Conservation (phyloP, 345 rosid genomes). For the Syzygium oleosum region DNA sequence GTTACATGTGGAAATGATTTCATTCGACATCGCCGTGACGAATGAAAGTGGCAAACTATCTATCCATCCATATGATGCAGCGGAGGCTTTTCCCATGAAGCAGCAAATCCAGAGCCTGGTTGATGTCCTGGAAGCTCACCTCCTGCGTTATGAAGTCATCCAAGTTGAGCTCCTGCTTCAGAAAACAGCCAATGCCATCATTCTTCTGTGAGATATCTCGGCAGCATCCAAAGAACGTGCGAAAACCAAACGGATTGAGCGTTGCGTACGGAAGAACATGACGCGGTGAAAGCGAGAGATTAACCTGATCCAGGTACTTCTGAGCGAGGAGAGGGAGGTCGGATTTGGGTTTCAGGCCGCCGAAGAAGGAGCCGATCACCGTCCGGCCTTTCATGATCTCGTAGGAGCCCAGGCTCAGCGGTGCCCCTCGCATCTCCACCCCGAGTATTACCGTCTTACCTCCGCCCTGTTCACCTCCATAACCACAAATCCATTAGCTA, state of each 20-base stretch:
- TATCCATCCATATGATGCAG: constrained; percentile 52
- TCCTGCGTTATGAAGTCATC: constrained; percentile 39
- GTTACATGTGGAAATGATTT: background rate
- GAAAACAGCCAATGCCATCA: background rate
- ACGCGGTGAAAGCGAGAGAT: background rate
- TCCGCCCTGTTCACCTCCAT: constrained; percentile 30
- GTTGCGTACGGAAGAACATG: background rate
- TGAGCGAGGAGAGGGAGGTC: constrained; percentile 40
- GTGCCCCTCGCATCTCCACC: constrained; percentile 20
- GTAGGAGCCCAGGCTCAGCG: constrained; percentile 17
- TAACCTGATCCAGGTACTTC: constrained; percentile 23
- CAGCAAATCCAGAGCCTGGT: constrained; percentile 50
- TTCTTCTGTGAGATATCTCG: background rate
- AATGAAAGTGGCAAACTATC: background rate
- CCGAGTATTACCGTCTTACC: constrained; percentile 67
- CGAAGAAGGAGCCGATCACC: constrained; percentile 34
- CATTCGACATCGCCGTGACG: background rate
- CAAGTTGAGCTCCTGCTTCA: constrained; percentile 38
- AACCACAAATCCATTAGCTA: background rate
- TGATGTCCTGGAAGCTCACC: constrained; percentile 42
- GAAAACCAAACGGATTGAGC: background rate
- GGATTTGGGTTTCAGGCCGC: constrained; percentile 53
- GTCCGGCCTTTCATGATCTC: constrained; percentile 38
- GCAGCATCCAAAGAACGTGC: background rate
- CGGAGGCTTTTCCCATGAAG: constrained; percentile 39